Evolutionary conservation across 2,329 filamentous ascomycete genomes (phyloP), one percentile per base, ranked within the genome.

Genomic region (Scedosporium dehoogii): DNA sequence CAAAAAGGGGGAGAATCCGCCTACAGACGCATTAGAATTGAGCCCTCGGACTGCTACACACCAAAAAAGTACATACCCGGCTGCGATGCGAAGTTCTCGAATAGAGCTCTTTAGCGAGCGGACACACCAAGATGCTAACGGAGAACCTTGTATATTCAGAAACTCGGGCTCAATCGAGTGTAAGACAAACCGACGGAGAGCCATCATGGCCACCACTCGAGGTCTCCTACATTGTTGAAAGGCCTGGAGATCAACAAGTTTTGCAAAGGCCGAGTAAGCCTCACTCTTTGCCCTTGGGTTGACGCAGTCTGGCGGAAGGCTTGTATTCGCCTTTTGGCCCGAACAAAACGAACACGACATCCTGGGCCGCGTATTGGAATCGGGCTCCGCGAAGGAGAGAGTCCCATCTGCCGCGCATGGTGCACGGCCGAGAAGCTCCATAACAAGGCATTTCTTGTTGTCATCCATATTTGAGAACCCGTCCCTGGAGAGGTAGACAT

Each of bases 71-170:
- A 71, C 76, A 69, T 78, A 88, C 79, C 88, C 89, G 63, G 92
- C 89, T 44, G 88, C 88, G 68, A 97, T 84, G 38, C 93, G 86
- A 29, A 97, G 77, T 71, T 97, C 94, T 70, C 93, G 84, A 21
- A 91, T 74, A 1, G 92, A 96, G 73, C 92, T 96, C 66, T 88
- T 87, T 46, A 97, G 77, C 0, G 89, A 91, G 67, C 88, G 85
- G 4, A 97, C 76, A 69, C 91, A 92, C 84, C 90, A 93, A 69
- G 92, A 87, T 0, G 90, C 92, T 48, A 91, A 76, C 0, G 76
- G 72, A 7, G 90, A 92, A 1, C 76, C 78, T 63, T 87, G 83
- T 2, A 97, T 76, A 66, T 90, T 84, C 33, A 93, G 75, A 61
- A 89, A 78, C 3, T 80, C 77, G 0, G 76, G 65, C 60, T 85